A percentile compares a stretch with the other conserved stretches of the same genome.
Conservation (phyloP, 352 stramenopile species). For the Pythium aristosporum region DNA sequence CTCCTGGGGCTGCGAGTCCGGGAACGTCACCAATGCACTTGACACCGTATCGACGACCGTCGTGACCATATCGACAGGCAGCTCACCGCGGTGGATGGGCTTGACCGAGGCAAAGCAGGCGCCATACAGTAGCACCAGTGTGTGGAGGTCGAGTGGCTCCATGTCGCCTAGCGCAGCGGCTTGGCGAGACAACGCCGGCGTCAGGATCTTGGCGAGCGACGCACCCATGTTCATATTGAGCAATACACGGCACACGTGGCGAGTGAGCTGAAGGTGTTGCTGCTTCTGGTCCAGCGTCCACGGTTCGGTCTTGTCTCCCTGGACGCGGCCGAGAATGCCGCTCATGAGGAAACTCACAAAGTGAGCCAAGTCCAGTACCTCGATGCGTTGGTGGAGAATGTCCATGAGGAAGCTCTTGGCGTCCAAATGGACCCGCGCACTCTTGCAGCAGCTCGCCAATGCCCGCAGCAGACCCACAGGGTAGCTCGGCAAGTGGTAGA, state of each 20-base stretch:
- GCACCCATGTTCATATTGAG: slow-evolving; percentile 63
- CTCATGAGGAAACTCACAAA: slow-evolving; percentile 84
- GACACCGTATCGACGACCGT: slow-evolving; percentile 15
- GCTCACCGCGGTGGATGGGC: slow-evolving; percentile 27
- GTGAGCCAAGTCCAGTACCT: slow-evolving; percentile 65
- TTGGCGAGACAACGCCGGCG: slow-evolving; percentile 56
- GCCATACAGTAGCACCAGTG: slow-evolving; percentile 57
- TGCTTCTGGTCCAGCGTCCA: slow-evolving; percentile 29
- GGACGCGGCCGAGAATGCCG: slow-evolving; percentile 41
- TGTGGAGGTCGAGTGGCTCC: slow-evolving; percentile 52
- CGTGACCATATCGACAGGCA: slow-evolving; percentile 51
- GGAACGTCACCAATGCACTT: slow-evolving; percentile 16
- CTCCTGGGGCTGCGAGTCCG: slow-evolving; percentile 21
- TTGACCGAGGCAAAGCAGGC: slow-evolving; percentile 50
- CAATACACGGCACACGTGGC: slow-evolving; percentile 66
- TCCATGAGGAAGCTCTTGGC: slow-evolving; percentile 86
- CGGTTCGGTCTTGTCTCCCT: slow-evolving; percentile 5
- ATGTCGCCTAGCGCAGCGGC: slow-evolving; percentile 34
- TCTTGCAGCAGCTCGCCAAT: slow-evolving; percentile 78
- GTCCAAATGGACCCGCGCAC: slow-evolving; percentile 45
- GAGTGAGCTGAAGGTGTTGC: slow-evolving; percentile 52
- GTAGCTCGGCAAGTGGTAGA: slow-evolving; percentile 77
- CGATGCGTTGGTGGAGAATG: slow-evolving; percentile 66
- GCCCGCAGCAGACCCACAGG: slow-evolving; percentile 64
- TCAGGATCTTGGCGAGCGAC: slow-evolving; percentile 68